These are phyloP conservation scores for Penicillium decumbens DNA, from an alignment of 2,329 filamentous ascomycete species.

Conservation along the genomic window DNA sequence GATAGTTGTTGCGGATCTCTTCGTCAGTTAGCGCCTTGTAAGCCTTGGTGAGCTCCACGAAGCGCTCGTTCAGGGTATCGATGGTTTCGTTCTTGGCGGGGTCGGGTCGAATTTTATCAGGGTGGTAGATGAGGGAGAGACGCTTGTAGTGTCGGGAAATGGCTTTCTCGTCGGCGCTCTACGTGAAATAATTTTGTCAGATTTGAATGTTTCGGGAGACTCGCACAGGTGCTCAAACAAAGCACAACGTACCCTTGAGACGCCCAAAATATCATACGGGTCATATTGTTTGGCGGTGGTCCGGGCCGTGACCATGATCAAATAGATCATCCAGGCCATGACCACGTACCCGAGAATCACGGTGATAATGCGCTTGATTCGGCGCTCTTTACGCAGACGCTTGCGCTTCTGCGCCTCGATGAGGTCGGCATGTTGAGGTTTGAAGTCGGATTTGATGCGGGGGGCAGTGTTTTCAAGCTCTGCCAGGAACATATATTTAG, in stretches of 20 bases:
- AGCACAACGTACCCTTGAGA: constrained; percentile 63
- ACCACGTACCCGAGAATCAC: constrained; percentile 73
- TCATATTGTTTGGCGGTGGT: constrained; percentile 81
- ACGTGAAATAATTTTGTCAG: not conserved
- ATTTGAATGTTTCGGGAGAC: not conserved
- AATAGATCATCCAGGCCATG: constrained; percentile 87
- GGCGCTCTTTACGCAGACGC: constrained; percentile 84
- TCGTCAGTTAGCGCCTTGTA: constrained; percentile 98
- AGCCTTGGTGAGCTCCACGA: constrained; percentile 93
- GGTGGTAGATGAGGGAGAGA: constrained; percentile 80
- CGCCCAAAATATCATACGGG: constrained; percentile 87
- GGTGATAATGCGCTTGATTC: constrained; percentile 75
- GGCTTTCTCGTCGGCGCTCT: constrained; percentile 79
- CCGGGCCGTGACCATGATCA: constrained; percentile 74
- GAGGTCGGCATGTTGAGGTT: constrained; percentile 74
- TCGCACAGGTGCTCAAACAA: not conserved
- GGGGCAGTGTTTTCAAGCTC: constrained; percentile 75
- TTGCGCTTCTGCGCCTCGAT: constrained; percentile 77
- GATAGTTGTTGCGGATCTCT: constrained; percentile 93
- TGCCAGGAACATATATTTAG: constrained; percentile 20
- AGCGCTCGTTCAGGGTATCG: constrained; percentile 78
- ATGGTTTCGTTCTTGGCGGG: constrained; percentile 80
- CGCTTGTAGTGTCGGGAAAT: constrained; percentile 90
- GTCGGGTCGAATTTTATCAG: constrained; percentile 86
- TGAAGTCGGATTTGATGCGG: constrained; percentile 75